These are phyloP conservation scores for Phytophthora sp. DNA, from an alignment of 352 stramenopile genomes.

Conservation along the genomic window DNA sequence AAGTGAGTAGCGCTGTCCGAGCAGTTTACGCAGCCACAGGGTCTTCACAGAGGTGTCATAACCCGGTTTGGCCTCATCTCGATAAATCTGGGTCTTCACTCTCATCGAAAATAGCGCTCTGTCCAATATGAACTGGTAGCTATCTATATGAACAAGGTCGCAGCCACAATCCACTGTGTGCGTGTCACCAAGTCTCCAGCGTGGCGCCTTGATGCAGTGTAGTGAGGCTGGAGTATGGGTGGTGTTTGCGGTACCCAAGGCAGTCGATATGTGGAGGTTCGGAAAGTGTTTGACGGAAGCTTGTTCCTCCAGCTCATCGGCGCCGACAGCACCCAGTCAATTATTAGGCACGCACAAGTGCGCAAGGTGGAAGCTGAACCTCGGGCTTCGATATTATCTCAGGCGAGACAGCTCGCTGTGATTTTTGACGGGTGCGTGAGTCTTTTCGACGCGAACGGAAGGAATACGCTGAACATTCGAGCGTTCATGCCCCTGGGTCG, in stretches of 20 bases:
- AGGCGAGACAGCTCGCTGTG: slow-evolving; percentile 46
- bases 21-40: too few species aligned
- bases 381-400: slow-evolving; percentile 24
- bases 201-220: slow-evolving; percentile 15
- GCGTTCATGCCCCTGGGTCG: slow-evolving; percentile 28
- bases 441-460: slow-evolving; percentile 51
- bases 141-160: slow-evolving; percentile 4
- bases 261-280: slow-evolving; percentile 43
- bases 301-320: slow-evolving; percentile 73
- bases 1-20: too few species aligned
- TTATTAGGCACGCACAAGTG: slow-evolving; percentile 55
- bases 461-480: slow-evolving; percentile 48
- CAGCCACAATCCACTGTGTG: neutral
- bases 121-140: neutral
- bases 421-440: slow-evolving; percentile 61
- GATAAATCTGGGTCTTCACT: neutral
- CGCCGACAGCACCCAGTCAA: slow-evolving; percentile 49
- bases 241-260: slow-evolving; percentile 50
- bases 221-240: slow-evolving; percentile 47
- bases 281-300: slow-evolving; percentile 57
- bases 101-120: slow-evolving; percentile 22
- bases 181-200: neutral
- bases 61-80: neutral
- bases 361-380: slow-evolving; percentile 45
- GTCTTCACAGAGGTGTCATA: too few species aligned